These are phyloP conservation scores for Claviceps quebecensis DNA, from an alignment of 2,329 filamentous ascomycete genomes.

Conservation along the genomic window DNA sequence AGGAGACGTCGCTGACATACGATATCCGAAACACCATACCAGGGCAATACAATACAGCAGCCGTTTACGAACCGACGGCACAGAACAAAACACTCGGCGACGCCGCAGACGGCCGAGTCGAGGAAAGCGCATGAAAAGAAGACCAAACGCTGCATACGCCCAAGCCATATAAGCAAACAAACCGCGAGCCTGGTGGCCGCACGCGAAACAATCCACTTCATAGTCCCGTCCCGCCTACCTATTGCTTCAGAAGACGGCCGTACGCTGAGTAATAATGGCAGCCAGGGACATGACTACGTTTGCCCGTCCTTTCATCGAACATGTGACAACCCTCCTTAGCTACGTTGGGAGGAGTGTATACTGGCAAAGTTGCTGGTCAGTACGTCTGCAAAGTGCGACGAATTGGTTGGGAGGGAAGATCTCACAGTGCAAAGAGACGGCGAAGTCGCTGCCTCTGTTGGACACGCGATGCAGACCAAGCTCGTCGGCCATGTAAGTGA, in stretches of 20 bases:
- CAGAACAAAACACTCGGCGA: background rate
- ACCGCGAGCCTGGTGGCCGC: background rate
- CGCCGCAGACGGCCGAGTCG: background rate
- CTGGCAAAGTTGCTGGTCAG: constrained; percentile 24
- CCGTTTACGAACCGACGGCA: background rate
- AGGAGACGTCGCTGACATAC: constrained; percentile 1
- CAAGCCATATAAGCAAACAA: constrained; percentile 1
- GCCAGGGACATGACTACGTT: constrained; percentile 55
- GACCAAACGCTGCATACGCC: constrained; percentile 4
- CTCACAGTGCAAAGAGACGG: constrained; percentile 68
- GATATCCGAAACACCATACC: background rate
- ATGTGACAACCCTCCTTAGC: constrained; percentile 69
- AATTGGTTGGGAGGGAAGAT: constrained; percentile 7
- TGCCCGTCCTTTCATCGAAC: constrained; percentile 65
- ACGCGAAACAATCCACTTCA: background rate
- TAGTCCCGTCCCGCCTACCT: constrained; percentile 7
- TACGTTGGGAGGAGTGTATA: constrained; percentile 83
- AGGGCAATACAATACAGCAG: background rate
- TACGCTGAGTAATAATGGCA: constrained; percentile 58
- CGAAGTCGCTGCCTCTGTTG: constrained; percentile 62
- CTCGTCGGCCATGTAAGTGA: constrained; percentile 85
- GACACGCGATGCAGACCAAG: constrained; percentile 73
- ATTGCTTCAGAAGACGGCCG: constrained; percentile 33
- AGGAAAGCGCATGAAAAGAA: background rate
- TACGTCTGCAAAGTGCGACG: constrained; percentile 12